Evolutionary conservation across 129 eudicot species (phyloP).

Genomic region (Centaurea solstitialis): DNA sequence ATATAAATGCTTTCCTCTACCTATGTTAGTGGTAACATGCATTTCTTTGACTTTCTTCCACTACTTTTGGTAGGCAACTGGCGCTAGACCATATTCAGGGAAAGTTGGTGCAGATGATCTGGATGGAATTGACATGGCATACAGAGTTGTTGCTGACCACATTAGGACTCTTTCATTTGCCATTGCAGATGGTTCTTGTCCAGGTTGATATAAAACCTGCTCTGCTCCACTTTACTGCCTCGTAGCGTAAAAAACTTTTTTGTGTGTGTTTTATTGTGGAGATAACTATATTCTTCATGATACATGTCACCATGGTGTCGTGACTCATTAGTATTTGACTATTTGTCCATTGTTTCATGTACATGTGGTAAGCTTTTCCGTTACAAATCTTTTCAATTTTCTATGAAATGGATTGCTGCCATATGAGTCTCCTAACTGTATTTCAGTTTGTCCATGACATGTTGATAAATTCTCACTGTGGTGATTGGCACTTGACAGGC

Average conservation of each 20-base stretch:
- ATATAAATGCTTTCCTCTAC: not conserved
- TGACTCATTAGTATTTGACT: too few species aligned
- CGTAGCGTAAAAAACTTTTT: not conserved
- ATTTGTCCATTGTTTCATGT: too few species aligned
- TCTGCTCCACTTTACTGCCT: not conserved
- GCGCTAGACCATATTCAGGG: constrained; percentile 81
- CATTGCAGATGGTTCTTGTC: constrained; percentile 95
- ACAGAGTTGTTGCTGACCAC: constrained; percentile 98
- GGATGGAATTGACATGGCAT: constrained; percentile 94
- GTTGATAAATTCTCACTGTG: too few species aligned
- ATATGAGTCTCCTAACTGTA: too few species aligned
- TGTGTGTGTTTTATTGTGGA: not conserved
- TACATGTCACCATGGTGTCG: not conserved
- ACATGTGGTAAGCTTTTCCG: too few species aligned
- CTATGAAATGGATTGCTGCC: too few species aligned
- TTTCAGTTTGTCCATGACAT: too few species aligned
- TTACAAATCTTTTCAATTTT: too few species aligned
- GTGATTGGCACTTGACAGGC: constrained; percentile 40
- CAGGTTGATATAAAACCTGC: constrained; percentile 51
- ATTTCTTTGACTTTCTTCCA: constrained; percentile 6
- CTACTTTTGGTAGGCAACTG: constrained; percentile 62
- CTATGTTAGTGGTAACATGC: not conserved
- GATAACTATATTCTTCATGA: not conserved
- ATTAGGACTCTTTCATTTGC: constrained; percentile 97
- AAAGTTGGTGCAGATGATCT: constrained; percentile 88